Conservation (phyloP, 83 land plant species). For the Thuja plicata region DNA sequence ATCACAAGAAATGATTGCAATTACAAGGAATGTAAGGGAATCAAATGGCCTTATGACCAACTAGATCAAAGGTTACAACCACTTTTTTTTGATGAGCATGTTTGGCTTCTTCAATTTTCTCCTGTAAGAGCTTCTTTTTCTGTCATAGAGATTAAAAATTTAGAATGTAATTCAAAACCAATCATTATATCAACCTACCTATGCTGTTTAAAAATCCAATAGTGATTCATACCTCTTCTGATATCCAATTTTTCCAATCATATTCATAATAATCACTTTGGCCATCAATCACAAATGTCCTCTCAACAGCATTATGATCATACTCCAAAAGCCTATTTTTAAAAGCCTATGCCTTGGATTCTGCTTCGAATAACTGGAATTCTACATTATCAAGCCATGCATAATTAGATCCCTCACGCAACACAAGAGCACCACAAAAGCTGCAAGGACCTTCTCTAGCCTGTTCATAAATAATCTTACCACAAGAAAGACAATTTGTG, state of each 20-base stretch:
- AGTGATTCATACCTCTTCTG: slow-evolving; percentile 52
- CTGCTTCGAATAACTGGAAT: slow-evolving; percentile 63
- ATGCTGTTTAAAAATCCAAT: not conserved
- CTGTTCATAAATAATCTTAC: slow-evolving; percentile 93
- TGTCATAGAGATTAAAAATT: slow-evolving; percentile 4
- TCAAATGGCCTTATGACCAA: slow-evolving; percentile 59
- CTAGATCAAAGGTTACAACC: slow-evolving; percentile 43
- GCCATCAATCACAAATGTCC: slow-evolving; percentile 92
- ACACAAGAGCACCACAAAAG: slow-evolving; percentile 91
- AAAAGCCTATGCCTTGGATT: slow-evolving; percentile 84
- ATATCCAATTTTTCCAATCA: slow-evolving; percentile 86
- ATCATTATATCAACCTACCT: too few relatives aligned
- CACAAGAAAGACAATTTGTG: slow-evolving; percentile 93
- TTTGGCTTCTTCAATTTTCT: slow-evolving; percentile 56
- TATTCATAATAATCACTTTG: slow-evolving; percentile 92
- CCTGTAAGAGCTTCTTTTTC: slow-evolving; percentile 53
- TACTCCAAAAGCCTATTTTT: slow-evolving; percentile 87
- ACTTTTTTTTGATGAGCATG: slow-evolving; percentile 41
- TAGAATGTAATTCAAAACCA: not conserved
- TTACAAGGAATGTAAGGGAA: not conserved
- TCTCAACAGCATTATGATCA: slow-evolving; percentile 80
- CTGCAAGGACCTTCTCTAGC: slow-evolving; percentile 96
- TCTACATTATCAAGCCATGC: slow-evolving; percentile 67
- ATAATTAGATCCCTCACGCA: slow-evolving; percentile 82
- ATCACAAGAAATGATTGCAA: not conserved